These are phyloP conservation scores for Xylaria scruposa DNA, from an alignment of 495 filamentous ascomycete species.

Conservation along the genomic window DNA sequence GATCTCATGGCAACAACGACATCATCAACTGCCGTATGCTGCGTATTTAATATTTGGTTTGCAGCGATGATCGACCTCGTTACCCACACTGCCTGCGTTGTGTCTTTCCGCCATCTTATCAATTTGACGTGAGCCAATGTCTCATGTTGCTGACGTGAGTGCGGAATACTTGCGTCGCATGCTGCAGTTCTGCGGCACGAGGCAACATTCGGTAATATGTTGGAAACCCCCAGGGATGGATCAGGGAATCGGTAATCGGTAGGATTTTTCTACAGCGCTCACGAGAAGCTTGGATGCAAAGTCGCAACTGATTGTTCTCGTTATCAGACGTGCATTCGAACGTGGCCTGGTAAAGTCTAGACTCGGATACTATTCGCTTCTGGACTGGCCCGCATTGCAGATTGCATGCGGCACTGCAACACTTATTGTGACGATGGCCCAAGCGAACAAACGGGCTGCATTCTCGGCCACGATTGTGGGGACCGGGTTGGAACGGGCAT, in stretches of 20 bases:
- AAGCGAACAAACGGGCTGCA: constrained; percentile 20
- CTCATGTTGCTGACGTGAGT: constrained; percentile 30
- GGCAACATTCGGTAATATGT: constrained; percentile 16
- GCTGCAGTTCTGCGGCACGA: constrained; percentile 17
- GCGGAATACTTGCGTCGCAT: constrained; percentile 20
- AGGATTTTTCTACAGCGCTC: background rate
- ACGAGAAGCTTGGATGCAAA: constrained; percentile 1
- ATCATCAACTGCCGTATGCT: constrained; percentile 8
- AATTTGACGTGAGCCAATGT: constrained; percentile 17
- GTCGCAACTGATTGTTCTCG: background rate
- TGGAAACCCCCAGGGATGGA: background rate
- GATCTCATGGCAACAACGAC: constrained; percentile 6
- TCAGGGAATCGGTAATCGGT: background rate
- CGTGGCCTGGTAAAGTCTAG: constrained; percentile 4
- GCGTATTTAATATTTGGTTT: background rate
- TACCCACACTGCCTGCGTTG: background rate
- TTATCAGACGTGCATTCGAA: constrained; percentile 10
- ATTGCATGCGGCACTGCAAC: constrained; percentile 23
- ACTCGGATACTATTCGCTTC: constrained; percentile 15
- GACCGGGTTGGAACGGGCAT: background rate
- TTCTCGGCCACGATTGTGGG: constrained; percentile 6
- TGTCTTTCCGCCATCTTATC: background rate
- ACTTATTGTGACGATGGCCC: constrained; percentile 20
- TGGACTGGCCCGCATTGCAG: constrained; percentile 11
- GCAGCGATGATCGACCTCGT: constrained; percentile 3